Percentiles rank a stretch among this genome's conserved stretches.
These are phyloP conservation scores for Acacia melanoxylon DNA, from an alignment of 306 rosid genomes.

Conservation along the genomic window DNA sequence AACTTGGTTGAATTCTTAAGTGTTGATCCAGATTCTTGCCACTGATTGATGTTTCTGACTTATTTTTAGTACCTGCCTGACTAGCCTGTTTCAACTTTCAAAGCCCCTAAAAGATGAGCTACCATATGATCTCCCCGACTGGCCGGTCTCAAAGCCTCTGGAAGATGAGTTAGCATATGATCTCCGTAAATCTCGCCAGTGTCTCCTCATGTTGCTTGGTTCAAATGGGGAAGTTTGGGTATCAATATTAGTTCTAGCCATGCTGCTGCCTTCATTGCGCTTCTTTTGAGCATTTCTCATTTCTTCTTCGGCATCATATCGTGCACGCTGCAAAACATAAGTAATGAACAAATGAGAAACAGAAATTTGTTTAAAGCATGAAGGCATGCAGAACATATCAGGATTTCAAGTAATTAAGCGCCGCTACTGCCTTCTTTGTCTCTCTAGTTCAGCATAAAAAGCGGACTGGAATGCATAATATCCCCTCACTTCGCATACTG, in stretches of 20 bases:
- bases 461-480: background rate
- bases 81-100: slow-evolving; percentile 61
- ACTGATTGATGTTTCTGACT: slow-evolving; percentile 13
- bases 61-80: slow-evolving; percentile 50
- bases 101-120: slow-evolving; percentile 47
- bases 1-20: slow-evolving; percentile 26
- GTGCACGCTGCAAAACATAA: slow-evolving; percentile 63
- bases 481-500: background rate
- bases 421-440: background rate
- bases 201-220: slow-evolving; percentile 52
- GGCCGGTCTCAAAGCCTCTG: slow-evolving; percentile 58
- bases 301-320: slow-evolving; percentile 89
- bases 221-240: slow-evolving; percentile 62
- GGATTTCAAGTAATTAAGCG: background rate
- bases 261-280: slow-evolving; percentile 57
- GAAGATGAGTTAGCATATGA: slow-evolving; percentile 53
- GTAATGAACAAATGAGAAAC: slow-evolving; percentile 4
- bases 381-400: background rate
- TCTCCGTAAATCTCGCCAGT: slow-evolving; percentile 75
- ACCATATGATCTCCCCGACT: slow-evolving; percentile 34
- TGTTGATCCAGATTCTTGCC: slow-evolving; percentile 25
- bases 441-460: background rate
- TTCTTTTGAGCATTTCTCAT: slow-evolving; percentile 76
- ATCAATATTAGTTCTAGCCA: slow-evolving; percentile 61
- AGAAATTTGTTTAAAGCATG: slow-evolving; percentile 9